Base-by-base conservation (phyloP, 768 basidiomycete genomes). In the Rhodotorula diobovata region DNA sequence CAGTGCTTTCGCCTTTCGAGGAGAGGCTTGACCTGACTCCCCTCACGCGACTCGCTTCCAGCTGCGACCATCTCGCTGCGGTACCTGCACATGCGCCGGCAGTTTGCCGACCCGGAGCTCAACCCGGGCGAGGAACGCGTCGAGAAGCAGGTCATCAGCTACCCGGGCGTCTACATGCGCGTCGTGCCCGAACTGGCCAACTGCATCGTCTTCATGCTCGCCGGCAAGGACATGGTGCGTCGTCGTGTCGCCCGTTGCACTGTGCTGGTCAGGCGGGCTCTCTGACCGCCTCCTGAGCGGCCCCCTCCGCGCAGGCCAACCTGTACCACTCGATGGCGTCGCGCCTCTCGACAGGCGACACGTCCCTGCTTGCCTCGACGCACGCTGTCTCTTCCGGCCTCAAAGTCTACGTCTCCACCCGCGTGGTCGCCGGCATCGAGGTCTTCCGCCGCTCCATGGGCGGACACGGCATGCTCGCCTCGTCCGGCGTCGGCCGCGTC, bases 401-500 rank as follows among this genome's bases (percentile, higher is more conserved):
- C 34, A 91, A 91, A 78, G 83, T 85, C 8, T 82, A 88, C 41
- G 85, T 84, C 8, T 84, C 85, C 1, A 82, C 84, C 0, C 78
- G 82, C n/a, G 81, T 83, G 10, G 83, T 73, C 23, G 72, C 66
- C 18, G 72, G 75, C 2, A 30, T 68, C 35, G 75, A 76, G 51
- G 67, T 55, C 6, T 46, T 61, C 23, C 68, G 75, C 3, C 58
- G 75, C 11, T 68, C 87, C 0, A 85, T 90, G 84, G 90, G 89
- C 61, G 89, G 89, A 8, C 89, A 91, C 79, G 89, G 90, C 0
- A 90, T 85, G 79, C 88, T 88, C 73, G 84, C 83, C 0, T 88
- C 87, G 72, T 82, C 87, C 0, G 89, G 88, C 7, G 82, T 90
- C 2, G 89, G 89, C 9, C 80, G 65, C 39, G 51, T 76, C 51